Percentiles rank a stretch among this genome's conserved stretches.
These are phyloP conservation scores for Epichloe hybrida DNA, from an alignment of 2,329 filamentous ascomycete species.

Conservation along the genomic window DNA sequence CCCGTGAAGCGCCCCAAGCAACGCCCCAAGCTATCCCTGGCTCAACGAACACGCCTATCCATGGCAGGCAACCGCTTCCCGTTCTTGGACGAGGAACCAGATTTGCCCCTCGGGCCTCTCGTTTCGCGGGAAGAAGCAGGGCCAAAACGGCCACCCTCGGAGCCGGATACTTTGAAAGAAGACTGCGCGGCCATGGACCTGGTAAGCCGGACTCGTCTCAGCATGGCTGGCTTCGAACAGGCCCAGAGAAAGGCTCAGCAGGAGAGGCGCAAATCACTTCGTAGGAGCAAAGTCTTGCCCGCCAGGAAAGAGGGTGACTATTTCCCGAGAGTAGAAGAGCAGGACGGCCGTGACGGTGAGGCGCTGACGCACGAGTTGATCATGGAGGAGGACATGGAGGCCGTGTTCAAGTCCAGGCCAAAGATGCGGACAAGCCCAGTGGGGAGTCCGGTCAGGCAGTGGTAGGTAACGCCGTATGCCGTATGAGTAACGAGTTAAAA, in stretches of 20 bases:
- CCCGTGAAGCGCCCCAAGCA: slow-evolving; percentile 35
- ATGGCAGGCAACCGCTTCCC: slow-evolving; percentile 50
- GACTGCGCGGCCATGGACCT: slow-evolving; percentile 29
- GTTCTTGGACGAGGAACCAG: slow-evolving; percentile 18
- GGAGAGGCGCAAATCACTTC: slow-evolving; percentile 38
- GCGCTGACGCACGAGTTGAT: slow-evolving; percentile 58
- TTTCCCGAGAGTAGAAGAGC: slow-evolving; percentile 37
- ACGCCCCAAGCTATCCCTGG: slow-evolving; percentile 47
- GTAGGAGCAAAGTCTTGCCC: slow-evolving; percentile 26
- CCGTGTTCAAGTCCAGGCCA: slow-evolving; percentile 74
- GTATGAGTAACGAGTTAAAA: not conserved
- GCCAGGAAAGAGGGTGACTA: slow-evolving; percentile 28
- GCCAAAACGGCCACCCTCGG: not conserved
- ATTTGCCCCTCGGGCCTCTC: slow-evolving; percentile 10
- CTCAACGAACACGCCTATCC: slow-evolving; percentile 69
- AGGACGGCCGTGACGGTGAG: slow-evolving; percentile 20
- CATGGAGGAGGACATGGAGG: slow-evolving; percentile 59
- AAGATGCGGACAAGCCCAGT: slow-evolving; percentile 66
- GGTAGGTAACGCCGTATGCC: not conserved
- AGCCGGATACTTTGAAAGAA: not conserved
- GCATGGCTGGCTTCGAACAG: slow-evolving; percentile 49
- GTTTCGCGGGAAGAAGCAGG: not conserved
- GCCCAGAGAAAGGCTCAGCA: slow-evolving; percentile 47
- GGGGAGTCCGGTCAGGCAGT: slow-evolving; percentile 31
- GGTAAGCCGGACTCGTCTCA: slow-evolving; percentile 42